Conservation (phyloP, 129 eudicot genomes). For the Lactuca sativa region DNA sequence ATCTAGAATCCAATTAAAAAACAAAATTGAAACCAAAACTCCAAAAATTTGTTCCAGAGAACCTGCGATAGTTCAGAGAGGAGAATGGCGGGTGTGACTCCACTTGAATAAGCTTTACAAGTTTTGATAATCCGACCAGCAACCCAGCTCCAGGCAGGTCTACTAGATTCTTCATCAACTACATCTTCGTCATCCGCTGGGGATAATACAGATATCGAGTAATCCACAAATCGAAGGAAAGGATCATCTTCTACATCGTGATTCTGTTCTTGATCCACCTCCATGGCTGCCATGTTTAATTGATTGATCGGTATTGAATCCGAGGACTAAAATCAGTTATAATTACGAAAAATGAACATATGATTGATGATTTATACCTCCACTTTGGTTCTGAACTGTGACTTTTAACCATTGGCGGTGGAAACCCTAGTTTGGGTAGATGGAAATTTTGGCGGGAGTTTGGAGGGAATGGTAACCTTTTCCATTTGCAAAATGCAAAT, state of each 20-base stretch:
- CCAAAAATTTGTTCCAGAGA: not conserved
- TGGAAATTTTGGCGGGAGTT: slow-evolving; percentile 18
- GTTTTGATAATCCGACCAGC: slow-evolving; percentile 73
- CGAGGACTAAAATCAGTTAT: slow-evolving; percentile 1
- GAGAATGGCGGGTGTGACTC: slow-evolving; percentile 93
- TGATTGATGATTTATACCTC: not conserved
- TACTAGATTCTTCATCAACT: slow-evolving; percentile 31
- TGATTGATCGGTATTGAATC: not conserved
- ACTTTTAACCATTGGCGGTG: not conserved
- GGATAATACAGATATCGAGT: slow-evolving; percentile 58
- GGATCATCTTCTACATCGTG: slow-evolving; percentile 53
- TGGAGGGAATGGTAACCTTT: not conserved
- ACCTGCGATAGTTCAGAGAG: slow-evolving; percentile 95
- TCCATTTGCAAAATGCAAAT: not conserved
- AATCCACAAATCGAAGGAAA: slow-evolving; percentile 66
- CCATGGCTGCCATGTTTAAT: slow-evolving; percentile 46
- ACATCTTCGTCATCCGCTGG: slow-evolving; percentile 35
- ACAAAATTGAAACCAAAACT: not conserved
- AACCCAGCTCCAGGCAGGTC: slow-evolving; percentile 87
- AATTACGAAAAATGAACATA: not conserved
- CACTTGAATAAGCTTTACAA: slow-evolving; percentile 86
- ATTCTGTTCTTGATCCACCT: slow-evolving; percentile 30
- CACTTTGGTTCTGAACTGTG: not conserved
- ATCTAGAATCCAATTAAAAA: not conserved
- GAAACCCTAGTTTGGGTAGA: slow-evolving; percentile 18